Evolutionary conservation across 768 basidiomycete species (phyloP), one percentile per base, ranked within the genome.

Genomic region (Calocybe cyanea): DNA sequence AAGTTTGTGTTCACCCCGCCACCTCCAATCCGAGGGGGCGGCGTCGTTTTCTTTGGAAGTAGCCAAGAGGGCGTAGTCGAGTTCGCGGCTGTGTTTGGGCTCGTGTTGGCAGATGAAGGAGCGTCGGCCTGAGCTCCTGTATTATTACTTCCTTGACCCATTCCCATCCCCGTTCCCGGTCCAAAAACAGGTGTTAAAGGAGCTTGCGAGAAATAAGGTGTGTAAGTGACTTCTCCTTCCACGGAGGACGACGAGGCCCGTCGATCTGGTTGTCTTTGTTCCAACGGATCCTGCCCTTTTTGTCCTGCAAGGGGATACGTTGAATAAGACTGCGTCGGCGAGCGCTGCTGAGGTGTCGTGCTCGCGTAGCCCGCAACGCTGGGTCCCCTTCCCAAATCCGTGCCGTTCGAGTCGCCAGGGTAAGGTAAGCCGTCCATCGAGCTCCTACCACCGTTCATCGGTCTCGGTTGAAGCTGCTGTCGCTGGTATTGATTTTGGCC

Each of bases 51-150:
- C 67, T 71, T 75, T 11, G 72, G 74, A 21, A 76, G 49, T 1
- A 75, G 68, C 74, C 74, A 76, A 31, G 71, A 63, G 7, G 73
- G 73, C n/a, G 59, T 63, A 39, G 58, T 39, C 17, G 52, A 45
- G 0, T 44, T 43, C 32, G 45, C 21, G 23, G 58, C 24, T 39
- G 57, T 20, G 32, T 47, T 43, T 30, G 36, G 42, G 46, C 52
- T 48, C 38, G 46, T 47, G 41, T 28, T 45, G 31, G 34, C 44
- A 25, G 19, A n/a, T 30, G 35, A 41, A 31, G 13, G 23, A 23
- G 38, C 20, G 36, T 25, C 48, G 50, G 13, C 33, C 35, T 31
- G 32, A 25, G 9, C n/a, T n/a, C 11, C 11, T 5, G 25, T 28
- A 11, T 28, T 28, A 11, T 28, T 28, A 28, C 25, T 28, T 6